Evolutionary conservation across 345 rosid species (phyloP).

Genomic region (Salix exigua): DNA sequence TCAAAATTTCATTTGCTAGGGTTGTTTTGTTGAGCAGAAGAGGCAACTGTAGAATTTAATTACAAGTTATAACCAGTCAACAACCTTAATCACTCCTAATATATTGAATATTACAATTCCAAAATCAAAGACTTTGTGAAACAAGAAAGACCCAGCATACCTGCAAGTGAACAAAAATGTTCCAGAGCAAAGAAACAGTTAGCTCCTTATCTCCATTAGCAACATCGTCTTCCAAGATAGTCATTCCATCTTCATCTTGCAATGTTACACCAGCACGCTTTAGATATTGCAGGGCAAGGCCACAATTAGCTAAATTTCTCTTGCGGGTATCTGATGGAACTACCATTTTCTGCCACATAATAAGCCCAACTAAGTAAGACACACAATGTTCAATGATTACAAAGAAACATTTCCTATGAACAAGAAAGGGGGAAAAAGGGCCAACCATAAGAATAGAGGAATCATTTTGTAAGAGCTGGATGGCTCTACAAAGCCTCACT

Average conservation of each 20-base stretch:
- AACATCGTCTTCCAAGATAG: constrained; percentile 61
- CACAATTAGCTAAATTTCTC: constrained; percentile 67
- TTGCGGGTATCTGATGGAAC: constrained; percentile 70
- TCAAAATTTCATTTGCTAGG: constrained; percentile 56
- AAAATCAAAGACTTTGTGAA: neutral
- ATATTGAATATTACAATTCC: neutral
- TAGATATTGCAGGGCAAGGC: constrained; percentile 61
- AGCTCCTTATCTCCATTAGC: constrained; percentile 80
- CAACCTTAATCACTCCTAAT: neutral
- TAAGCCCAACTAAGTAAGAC: constrained; percentile 10
- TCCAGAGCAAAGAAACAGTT: constrained; percentile 80
- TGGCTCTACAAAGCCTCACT: constrained; percentile 75
- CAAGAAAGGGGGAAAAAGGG: neutral
- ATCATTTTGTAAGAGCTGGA: constrained; percentile 78
- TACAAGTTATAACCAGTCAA: constrained; percentile 5
- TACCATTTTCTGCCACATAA: constrained; percentile 58
- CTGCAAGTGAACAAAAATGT: constrained; percentile 82
- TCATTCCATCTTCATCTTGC: constrained; percentile 68
- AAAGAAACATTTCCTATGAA: neutral
- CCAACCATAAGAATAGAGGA: constrained; percentile 75
- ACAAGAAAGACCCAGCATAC: constrained; percentile 30
- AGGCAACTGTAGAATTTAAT: constrained; percentile 57
- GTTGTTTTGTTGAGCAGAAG: constrained; percentile 54
- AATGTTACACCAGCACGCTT: constrained; percentile 55
- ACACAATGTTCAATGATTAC: constrained; percentile 4